These are phyloP conservation scores for Xylaria sp. DNA, from an alignment of 2,329 filamentous ascomycete genomes.

Conservation along the genomic window DNA sequence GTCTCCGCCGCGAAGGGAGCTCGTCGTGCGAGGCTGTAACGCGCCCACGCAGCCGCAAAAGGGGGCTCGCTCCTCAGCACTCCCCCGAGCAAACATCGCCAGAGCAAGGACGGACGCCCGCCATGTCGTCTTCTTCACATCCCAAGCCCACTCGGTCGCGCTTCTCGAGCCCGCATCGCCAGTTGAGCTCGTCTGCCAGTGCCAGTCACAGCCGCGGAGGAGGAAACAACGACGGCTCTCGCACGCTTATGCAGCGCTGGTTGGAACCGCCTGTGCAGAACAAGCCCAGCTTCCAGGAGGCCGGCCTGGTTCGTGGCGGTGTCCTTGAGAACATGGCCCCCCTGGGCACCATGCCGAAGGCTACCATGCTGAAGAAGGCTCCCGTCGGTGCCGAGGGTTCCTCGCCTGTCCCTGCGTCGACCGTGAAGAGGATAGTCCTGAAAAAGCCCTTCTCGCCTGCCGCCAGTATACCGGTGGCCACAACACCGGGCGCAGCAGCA, in stretches of 20 bases:
- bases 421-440: slow-evolving; percentile 47
- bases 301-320: slow-evolving; percentile 76
- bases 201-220: slow-evolving; percentile 39
- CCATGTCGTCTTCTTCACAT: slow-evolving; percentile 44
- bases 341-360: slow-evolving; percentile 76
- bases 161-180: slow-evolving; percentile 62
- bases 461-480: slow-evolving; percentile 7
- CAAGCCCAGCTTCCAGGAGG: slow-evolving; percentile 81
- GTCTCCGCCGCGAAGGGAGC: slow-evolving; percentile 35
- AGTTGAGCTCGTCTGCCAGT: slow-evolving; percentile 50
- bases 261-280: slow-evolving; percentile 67
- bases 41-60: slow-evolving; percentile 39
- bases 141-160: slow-evolving; percentile 58
- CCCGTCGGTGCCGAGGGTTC: slow-evolving; percentile 49
- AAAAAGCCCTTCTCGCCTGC: slow-evolving; percentile 43
- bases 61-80: slow-evolving; percentile 43
- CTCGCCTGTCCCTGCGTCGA: slow-evolving; percentile 28
- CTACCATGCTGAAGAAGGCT: slow-evolving; percentile 65
- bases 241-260: slow-evolving; percentile 65
- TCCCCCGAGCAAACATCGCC: slow-evolving; percentile 8
- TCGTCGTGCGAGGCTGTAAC: slow-evolving; percentile 39
- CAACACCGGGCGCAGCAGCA: slow-evolving; percentile 46
- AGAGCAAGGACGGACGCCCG: slow-evolving; percentile 16
- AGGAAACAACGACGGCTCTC: slow-evolving; percentile 51
- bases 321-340: slow-evolving; percentile 87